Conservation (phyloP, 73 alveolate species). For the Symbiodinium natans region DNA sequence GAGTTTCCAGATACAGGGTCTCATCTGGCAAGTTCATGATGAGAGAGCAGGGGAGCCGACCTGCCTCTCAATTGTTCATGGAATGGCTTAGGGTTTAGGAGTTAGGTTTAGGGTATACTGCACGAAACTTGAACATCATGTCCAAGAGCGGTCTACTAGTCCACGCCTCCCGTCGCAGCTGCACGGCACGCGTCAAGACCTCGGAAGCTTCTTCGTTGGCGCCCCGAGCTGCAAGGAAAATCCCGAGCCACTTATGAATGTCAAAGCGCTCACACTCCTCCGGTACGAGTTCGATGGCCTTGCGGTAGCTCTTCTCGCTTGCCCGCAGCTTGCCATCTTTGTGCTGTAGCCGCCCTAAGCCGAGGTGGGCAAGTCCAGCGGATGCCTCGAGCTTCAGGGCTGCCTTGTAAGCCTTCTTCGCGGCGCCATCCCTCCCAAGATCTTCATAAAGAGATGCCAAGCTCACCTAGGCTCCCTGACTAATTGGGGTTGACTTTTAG, state of each 20-base stretch:
- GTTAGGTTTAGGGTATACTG: neutral
- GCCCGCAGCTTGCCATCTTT: constrained; percentile 6
- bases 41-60: constrained; percentile 4
- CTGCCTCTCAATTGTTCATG: neutral
- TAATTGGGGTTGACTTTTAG: too few species aligned
- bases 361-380: constrained; percentile 9
- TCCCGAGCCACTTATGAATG: constrained; percentile 8
- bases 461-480: too few species aligned
- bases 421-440: neutral
- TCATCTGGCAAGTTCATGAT: constrained; percentile 13
- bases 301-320: constrained; percentile 19
- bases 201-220: neutral
- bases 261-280: constrained; percentile 25
- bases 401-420: neutral
- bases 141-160: neutral
- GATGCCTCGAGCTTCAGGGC: constrained; percentile 5
- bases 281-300: constrained; percentile 15
- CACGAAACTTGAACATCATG: neutral
- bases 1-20: constrained; percentile 6
- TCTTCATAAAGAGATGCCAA: constrained; percentile 16
- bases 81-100: neutral
- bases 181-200: constrained; percentile 2
- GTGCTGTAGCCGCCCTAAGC: constrained; percentile 6
- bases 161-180: constrained; percentile 22
- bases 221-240: constrained; percentile 7